Conservation (phyloP, 306 rosid species). For the Sphenostylis stenocarpa region DNA sequence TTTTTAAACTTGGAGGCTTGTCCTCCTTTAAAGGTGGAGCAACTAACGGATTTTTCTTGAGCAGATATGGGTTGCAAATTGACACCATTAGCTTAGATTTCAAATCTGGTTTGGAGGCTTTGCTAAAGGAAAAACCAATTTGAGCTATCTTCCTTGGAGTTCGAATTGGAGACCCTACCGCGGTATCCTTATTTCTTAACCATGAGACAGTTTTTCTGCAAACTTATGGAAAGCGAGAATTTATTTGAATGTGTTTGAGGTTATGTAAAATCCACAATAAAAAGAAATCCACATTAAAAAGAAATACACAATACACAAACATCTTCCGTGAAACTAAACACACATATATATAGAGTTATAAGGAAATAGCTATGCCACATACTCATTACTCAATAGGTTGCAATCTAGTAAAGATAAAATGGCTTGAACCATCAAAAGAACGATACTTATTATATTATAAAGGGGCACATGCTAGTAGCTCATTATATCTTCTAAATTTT, state of each 20-base stretch:
- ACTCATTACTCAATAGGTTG: constrained; percentile 16
- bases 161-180: constrained; percentile 98
- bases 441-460: neutral
- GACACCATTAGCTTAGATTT: constrained; percentile 81
- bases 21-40: constrained; percentile 14
- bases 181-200: constrained; percentile 54
- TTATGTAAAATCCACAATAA: too few species aligned
- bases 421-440: neutral
- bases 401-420: constrained; percentile 22
- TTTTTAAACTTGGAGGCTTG: constrained; percentile 6
- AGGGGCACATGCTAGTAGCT: neutral
- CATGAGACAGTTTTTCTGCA: constrained; percentile 6
- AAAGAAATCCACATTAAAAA: constrained; percentile 20
- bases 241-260: constrained; percentile 15
- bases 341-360: neutral
- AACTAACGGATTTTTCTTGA: constrained; percentile 31
- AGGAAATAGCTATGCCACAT: constrained; percentile 4
- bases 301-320: neutral
- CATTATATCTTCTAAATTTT: neutral
- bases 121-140: constrained; percentile 72
- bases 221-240: neutral
- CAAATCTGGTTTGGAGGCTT: constrained; percentile 91
- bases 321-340: neutral
- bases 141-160: constrained; percentile 96
- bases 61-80: constrained; percentile 87